phyloP scores from a whole-genome alignment of 1,284 basidiomycete species.

The Vanrija pseudolonga region DNA sequence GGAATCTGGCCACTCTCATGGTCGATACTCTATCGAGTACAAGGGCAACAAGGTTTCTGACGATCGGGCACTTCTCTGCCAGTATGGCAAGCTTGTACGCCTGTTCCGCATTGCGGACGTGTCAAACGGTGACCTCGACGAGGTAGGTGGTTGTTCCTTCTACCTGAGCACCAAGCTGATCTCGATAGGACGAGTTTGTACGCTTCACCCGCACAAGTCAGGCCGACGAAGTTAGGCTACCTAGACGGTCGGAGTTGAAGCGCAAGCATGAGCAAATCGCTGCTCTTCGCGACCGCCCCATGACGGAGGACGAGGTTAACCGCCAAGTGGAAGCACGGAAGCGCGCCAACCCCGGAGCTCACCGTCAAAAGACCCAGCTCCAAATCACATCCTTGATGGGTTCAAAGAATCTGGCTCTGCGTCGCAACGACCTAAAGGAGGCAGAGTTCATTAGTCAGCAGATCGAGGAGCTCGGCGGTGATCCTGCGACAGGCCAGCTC shows the following conservation, averaged over 20 bases:
- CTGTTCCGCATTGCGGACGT: slow-evolving; percentile 72
- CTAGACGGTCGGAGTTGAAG: slow-evolving; percentile 62
- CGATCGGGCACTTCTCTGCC: slow-evolving; percentile 64
- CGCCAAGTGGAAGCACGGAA: slow-evolving; percentile 59
- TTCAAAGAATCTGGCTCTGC: slow-evolving; percentile 64
- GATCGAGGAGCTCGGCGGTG: slow-evolving; percentile 57
- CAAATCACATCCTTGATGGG: slow-evolving; percentile 50
- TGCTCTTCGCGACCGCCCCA: slow-evolving; percentile 58
- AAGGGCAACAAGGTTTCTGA: slow-evolving; percentile 51
- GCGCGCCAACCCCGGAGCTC: slow-evolving; percentile 28
- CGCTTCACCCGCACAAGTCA: slow-evolving; percentile 56
- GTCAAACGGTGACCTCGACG: slow-evolving; percentile 63
- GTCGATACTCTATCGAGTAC: slow-evolving; percentile 69
- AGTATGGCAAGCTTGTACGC: slow-evolving; percentile 62
- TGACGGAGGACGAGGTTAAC: slow-evolving; percentile 71
- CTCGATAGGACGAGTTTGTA: slow-evolving; percentile 65
- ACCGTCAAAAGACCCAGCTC: slow-evolving; percentile 59
- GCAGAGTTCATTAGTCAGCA: slow-evolving; percentile 60
- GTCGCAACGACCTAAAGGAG: slow-evolving; percentile 64
- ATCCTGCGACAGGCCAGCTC: slow-evolving; percentile 37
- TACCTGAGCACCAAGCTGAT: not conserved
- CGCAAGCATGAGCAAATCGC: slow-evolving; percentile 62
- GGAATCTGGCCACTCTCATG: slow-evolving; percentile 24
- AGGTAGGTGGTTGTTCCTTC: slow-evolving; percentile 51
- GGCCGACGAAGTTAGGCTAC: slow-evolving; percentile 61